phyloP scores from a whole-genome alignment of 164 flowering plant genomes.

The Aristolochia fimbriata region DNA sequence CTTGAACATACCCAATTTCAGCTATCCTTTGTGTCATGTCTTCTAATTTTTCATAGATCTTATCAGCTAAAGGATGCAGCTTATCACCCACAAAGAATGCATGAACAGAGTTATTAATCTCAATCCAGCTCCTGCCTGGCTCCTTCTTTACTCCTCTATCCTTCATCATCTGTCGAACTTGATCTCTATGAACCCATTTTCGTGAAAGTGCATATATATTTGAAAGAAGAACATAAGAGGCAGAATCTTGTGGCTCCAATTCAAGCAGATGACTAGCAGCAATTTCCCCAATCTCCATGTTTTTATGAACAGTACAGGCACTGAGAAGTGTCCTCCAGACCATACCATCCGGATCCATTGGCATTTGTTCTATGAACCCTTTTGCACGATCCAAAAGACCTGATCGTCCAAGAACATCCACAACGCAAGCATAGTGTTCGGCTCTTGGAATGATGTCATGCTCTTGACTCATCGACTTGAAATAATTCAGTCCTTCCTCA shows the following conservation, averaged over 20 bases:
- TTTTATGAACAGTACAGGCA: slow-evolving; percentile 23
- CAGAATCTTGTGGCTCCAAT: slow-evolving; percentile 25
- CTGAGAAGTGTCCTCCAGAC: slow-evolving; percentile 30
- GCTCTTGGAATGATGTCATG: slow-evolving; percentile 16
- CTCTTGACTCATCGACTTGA: slow-evolving; percentile 21
- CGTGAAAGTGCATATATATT: slow-evolving; percentile 22
- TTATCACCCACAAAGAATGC: slow-evolving; percentile 30
- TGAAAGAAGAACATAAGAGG: slow-evolving; percentile 27
- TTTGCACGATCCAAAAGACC: slow-evolving; percentile 18
- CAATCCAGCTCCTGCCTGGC: slow-evolving; percentile 30
- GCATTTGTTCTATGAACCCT: slow-evolving; percentile 22
- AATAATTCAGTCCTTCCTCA: slow-evolving; percentile 20
- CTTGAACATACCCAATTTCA: slow-evolving; percentile 23
- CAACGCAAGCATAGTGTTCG: slow-evolving; percentile 26
- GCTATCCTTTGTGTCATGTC: slow-evolving; percentile 16
- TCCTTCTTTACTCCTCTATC: slow-evolving; percentile 28
- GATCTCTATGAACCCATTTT: slow-evolving; percentile 23
- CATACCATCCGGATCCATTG: slow-evolving; percentile 24
- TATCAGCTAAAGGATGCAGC: slow-evolving; percentile 20
- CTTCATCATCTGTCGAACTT: slow-evolving; percentile 22
- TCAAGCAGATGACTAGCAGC: slow-evolving; percentile 22
- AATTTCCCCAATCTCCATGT: slow-evolving; percentile 23
- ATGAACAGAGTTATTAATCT: slow-evolving; percentile 20
- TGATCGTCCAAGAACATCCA: slow-evolving; percentile 28
- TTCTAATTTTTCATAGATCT: slow-evolving; percentile 18